phyloP scores from a whole-genome alignment of 176 grass and related monocot genomes.

The Miscanthus lutarioriparius region DNA sequence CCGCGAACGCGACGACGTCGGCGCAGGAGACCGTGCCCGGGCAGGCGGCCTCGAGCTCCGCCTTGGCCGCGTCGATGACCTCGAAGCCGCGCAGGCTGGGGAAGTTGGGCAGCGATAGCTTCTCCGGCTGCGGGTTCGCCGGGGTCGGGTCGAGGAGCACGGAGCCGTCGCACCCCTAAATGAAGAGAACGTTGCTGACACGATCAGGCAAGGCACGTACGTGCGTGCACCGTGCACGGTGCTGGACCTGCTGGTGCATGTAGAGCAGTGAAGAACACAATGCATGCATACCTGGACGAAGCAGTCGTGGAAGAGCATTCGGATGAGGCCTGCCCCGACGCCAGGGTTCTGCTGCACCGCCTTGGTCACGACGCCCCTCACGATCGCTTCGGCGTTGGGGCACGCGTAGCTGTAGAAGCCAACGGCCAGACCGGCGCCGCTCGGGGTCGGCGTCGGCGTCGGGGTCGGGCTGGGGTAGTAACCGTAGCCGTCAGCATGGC shows the following conservation, averaged over 20 bases:
- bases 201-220: neutral
- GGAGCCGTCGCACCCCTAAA: neutral
- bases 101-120: slow-evolving; percentile 16
- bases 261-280: neutral
- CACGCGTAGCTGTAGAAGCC: slow-evolving; percentile 37
- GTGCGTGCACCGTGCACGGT: too few species aligned
- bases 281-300: slow-evolving; percentile 15
- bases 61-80: slow-evolving; percentile 47
- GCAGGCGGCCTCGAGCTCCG: slow-evolving; percentile 19
- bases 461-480: neutral
- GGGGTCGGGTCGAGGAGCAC: neutral
- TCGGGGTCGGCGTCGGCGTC: neutral
- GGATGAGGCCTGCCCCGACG: slow-evolving; percentile 28
- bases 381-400: slow-evolving; percentile 14
- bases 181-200: neutral
- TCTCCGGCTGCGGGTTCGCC: slow-evolving; percentile 44
- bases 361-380: neutral
- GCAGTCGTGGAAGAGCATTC: slow-evolving; percentile 56
- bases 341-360: slow-evolving; percentile 27
- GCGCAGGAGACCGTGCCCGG: slow-evolving; percentile 36
- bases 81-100: slow-evolving; percentile 41
- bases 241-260: neutral
- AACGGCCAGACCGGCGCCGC: neutral
- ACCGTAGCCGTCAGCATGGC: slow-evolving; percentile 4
- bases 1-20: slow-evolving; percentile 36